Evolutionary conservation across 345 rosid species (phyloP), one percentile per base, ranked within the genome.

Genomic region (Streptanthus diversifolius): DNA sequence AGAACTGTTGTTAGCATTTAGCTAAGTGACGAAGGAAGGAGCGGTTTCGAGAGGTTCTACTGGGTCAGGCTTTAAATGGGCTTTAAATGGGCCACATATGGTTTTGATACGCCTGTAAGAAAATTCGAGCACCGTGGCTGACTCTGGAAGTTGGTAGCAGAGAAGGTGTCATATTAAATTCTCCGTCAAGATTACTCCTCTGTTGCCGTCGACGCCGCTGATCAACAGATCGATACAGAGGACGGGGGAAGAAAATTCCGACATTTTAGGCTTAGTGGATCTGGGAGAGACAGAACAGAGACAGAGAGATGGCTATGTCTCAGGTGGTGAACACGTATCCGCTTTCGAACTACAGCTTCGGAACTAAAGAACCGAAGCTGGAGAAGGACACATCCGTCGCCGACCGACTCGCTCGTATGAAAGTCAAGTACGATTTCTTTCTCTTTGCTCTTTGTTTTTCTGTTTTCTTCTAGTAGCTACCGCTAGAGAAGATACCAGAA

Each of bases 331-430:
- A 93, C 74, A 89, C 95, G 27, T 89, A 93, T 56, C 98, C 98
- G 40, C 79, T 91, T 48, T 85, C 97, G 48, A 93, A 93, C 84
- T 91, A 93, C 87, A 89, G 97, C 47, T 93, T 91, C 71, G 95
- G 97, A 59, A 91, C 96, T 66, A 91, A 93, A 71, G 98, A 93
- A 79, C 96, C 97, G 0, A 93, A 93, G 87, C 88, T 93, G 81
- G 97, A 91, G 79, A 91, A 89, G 77, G 97, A 93, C 70, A 91
- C 95, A 57, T 91, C 98, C 66, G 97, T 89, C 63, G 96, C 97
- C 48, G 97, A 91, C 78, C 96, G 98, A 18, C 97, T 91, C 35
- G 98, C 97, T 77, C 98, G 98, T 70, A 91, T 91, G 97, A 93
- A 91, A 93, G 84, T 88, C 85, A 93, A 89, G 98, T 93, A 81